A percentile compares a stretch with the other conserved stretches of the same genome.
Evolutionary conservation across 768 basidiomycete genomes (phyloP).

Genomic region (Pulveroboletus sp.): DNA sequence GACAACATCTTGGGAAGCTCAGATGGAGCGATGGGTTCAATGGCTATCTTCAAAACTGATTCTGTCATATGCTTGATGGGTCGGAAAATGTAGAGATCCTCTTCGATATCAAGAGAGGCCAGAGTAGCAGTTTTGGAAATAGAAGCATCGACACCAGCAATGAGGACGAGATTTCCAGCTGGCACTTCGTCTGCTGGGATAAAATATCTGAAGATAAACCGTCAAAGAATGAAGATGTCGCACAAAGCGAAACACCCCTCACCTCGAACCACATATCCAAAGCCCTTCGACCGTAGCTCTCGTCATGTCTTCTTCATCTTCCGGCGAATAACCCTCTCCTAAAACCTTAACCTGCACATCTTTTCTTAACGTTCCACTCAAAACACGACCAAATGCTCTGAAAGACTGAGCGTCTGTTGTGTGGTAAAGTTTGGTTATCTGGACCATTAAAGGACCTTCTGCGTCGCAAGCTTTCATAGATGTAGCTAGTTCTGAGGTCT

Average conservation of each 20-base stretch:
- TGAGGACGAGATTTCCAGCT: constrained; percentile 88
- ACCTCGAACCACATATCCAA: constrained; percentile 91
- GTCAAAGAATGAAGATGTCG: neutral
- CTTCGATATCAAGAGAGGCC: constrained; percentile 63
- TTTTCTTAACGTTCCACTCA: constrained; percentile 85
- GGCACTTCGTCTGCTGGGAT: constrained; percentile 84
- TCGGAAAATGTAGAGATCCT: constrained; percentile 91
- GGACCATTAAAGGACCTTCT: constrained; percentile 87
- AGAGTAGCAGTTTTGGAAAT: constrained; percentile 95
- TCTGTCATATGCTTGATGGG: constrained; percentile 97
- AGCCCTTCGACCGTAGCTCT: constrained; percentile 77
- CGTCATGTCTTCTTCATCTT: constrained; percentile 98
- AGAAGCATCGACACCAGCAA: constrained; percentile 90
- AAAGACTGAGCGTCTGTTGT: constrained; percentile 96
- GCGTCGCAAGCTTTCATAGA: constrained; percentile 82
- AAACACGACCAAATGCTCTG: constrained; percentile 90
- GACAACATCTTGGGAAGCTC: constrained; percentile 99
- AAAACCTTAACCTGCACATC: constrained; percentile 91
- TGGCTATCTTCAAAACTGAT: constrained; percentile 95
- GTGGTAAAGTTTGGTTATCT: constrained; percentile 91
- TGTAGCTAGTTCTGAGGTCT: constrained; percentile 70
- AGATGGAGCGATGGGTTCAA: constrained; percentile 95
- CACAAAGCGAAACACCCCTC: constrained; percentile 13
- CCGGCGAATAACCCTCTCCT: constrained; percentile 96
- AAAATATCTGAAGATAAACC: constrained; percentile 61